Conservation (phyloP, 805 yeast species). For the Priceomyces fermenticarens region DNA sequence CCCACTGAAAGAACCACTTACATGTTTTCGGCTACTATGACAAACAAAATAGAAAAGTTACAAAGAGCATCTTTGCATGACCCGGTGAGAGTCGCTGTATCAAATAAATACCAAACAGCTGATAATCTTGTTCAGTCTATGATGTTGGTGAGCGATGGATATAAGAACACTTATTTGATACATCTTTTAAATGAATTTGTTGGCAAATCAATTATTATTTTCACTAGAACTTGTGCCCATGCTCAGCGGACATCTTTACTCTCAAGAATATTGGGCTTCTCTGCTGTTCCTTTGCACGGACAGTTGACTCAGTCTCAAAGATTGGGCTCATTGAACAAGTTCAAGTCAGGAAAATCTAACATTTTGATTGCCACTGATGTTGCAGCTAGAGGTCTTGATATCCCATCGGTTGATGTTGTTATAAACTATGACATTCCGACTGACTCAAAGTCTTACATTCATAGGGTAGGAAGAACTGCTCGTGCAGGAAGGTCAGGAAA, state of each 20-base stretch:
- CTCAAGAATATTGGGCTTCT: conserved; percentile 76
- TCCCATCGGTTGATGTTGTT: conserved; percentile 75
- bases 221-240: conserved; percentile 93
- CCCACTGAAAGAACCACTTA: conserved; percentile 84
- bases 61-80: conserved; percentile 87
- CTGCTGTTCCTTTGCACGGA: conserved; percentile 92
- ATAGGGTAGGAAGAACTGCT: conserved; percentile 93
- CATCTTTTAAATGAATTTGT: conserved; percentile 75
- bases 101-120: conserved; percentile 86
- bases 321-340: conserved; percentile 75
- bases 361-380: conserved; percentile 81
- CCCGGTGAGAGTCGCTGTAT: conserved; percentile 90
- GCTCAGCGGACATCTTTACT: conserved; percentile 86
- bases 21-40: conserved; percentile 95
- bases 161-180: conserved; percentile 83
- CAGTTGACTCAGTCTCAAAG: conserved; percentile 84
- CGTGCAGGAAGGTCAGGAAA: conserved; percentile 90
- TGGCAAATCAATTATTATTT: conserved; percentile 86
- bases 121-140: conserved; percentile 87
- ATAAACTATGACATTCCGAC: conserved; percentile 79
- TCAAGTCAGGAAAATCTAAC: conserved; percentile 66
- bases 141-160: conserved; percentile 89
- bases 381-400: conserved; percentile 88
- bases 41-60: conserved; percentile 88
- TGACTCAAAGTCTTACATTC: conserved; percentile 80